Conservation (phyloP, 2,329 filamentous ascomycete species). For the Teratosphaeria pseudoeucalypti region DNA sequence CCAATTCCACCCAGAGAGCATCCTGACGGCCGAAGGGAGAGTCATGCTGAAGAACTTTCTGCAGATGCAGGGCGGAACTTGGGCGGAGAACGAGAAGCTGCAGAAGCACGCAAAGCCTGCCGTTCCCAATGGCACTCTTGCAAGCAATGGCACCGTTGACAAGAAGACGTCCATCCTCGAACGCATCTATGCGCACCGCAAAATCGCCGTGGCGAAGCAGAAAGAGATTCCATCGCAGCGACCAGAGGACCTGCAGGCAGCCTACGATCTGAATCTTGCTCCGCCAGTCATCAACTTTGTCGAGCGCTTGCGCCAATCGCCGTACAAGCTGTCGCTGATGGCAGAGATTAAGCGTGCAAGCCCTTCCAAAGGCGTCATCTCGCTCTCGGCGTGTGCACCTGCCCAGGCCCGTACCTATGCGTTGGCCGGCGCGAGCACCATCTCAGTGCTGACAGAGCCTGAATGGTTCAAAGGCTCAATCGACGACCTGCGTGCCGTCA, state of each 20-base stretch:
- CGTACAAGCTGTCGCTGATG: constrained; percentile 85
- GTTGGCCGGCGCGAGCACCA: constrained; percentile 86
- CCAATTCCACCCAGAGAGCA: constrained; percentile 96
- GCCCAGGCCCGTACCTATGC: constrained; percentile 87
- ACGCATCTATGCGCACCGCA: constrained; percentile 77
- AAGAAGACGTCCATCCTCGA: constrained; percentile 82
- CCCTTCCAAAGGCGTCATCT: constrained; percentile 91
- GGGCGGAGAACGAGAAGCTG: constrained; percentile 65
- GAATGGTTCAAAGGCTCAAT: constrained; percentile 99
- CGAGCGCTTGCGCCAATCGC: constrained; percentile 66
- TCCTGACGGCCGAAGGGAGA: constrained; percentile 79
- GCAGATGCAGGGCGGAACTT: constrained; percentile 77
- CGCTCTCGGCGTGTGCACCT: constrained; percentile 75
- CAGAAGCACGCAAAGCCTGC: constrained; percentile 16
- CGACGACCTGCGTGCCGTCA: constrained; percentile 78
- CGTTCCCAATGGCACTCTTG: constrained; percentile 11
- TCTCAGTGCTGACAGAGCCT: constrained; percentile 95
- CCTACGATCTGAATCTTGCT: constrained; percentile 73
- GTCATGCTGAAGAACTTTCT: constrained; percentile 90
- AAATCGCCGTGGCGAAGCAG: constrained; percentile 64
- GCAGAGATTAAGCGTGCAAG: constrained; percentile 96
- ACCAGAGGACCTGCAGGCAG: constrained; percentile 70
- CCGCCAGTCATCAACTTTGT: constrained; percentile 77
- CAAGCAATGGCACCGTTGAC: constrained; percentile 12
- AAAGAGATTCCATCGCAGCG: constrained; percentile 78